Conservation (phyloP, 305 asterid genomes). For the Fraxinus dipetala region DNA sequence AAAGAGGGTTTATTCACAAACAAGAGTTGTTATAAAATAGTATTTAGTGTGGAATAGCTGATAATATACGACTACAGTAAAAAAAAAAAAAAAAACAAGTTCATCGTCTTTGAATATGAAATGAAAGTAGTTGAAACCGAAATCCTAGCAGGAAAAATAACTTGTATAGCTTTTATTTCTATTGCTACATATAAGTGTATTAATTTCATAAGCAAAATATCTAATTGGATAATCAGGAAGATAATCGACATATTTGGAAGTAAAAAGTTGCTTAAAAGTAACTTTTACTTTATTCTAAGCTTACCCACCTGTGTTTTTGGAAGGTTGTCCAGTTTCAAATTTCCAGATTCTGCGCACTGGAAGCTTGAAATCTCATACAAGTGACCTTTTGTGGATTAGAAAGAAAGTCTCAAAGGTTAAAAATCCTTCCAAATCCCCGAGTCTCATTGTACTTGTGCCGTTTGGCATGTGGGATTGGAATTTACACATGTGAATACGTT, state of each 20-base stretch:
- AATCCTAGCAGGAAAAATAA: neutral
- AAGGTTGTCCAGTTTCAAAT: neutral
- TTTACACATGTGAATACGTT: slow-evolving; percentile 5
- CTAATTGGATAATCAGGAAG: neutral
- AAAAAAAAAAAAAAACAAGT: too few species aligned
- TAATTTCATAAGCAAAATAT: neutral
- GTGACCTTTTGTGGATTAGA: slow-evolving; percentile 19
- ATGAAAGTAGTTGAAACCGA: neutral
- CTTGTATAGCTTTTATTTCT: neutral
- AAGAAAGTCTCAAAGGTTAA: slow-evolving; percentile 13
- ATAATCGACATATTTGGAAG: neutral
- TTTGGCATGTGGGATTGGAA: neutral
- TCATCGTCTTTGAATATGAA: neutral
- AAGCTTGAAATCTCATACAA: slow-evolving; percentile 1
- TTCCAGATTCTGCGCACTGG: neutral
- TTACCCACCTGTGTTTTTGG: slow-evolving; percentile 9
- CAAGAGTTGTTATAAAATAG: too few species aligned
- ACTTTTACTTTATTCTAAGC: neutral
- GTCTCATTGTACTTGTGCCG: slow-evolving; percentile 29
- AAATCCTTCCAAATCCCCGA: slow-evolving; percentile 33
- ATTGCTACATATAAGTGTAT: neutral
- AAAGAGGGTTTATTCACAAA: too few species aligned
- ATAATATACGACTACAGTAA: neutral
- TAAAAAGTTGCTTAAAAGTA: neutral
- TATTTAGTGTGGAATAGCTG: neutral